phyloP scores from a whole-genome alignment of 306 rosid genomes.

The Carpinus viminea region DNA sequence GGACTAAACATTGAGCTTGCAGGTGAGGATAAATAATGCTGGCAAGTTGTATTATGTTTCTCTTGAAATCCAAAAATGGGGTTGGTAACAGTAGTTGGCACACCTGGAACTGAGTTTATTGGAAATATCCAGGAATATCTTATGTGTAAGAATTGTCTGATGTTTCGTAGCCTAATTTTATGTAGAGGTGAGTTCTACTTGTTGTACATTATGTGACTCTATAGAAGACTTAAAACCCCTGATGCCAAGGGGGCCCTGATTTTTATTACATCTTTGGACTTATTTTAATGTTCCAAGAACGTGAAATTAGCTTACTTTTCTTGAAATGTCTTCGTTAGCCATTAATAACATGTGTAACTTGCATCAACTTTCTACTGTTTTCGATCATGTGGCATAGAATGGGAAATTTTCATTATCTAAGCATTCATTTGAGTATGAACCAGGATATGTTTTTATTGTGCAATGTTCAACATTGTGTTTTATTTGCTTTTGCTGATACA shows the following conservation, averaged over 20 bases:
- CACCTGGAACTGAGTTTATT: constrained; percentile 39
- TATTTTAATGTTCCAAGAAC: constrained; percentile 37
- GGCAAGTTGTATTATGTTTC: constrained; percentile 22
- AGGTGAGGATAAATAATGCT: constrained; percentile 42
- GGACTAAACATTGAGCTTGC: constrained; percentile 42
- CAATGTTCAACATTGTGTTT: too few relatives aligned
- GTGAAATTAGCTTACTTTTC: constrained; percentile 28
- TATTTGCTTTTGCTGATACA: not conserved
- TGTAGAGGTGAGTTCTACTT: constrained; percentile 50
- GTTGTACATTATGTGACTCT: constrained; percentile 61
- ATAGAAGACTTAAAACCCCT: constrained; percentile 41
- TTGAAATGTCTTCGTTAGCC: constrained; percentile 23
- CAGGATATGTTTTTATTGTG: not conserved
- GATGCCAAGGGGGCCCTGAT: constrained; percentile 36
- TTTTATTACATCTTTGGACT: constrained; percentile 35
- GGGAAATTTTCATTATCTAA: not conserved
- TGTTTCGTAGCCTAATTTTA: constrained; percentile 37
- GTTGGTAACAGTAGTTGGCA: constrained; percentile 34
- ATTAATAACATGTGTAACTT: constrained; percentile 28
- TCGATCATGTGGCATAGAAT: constrained; percentile 1
- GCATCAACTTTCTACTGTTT: constrained; percentile 19
- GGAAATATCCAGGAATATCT: constrained; percentile 34
- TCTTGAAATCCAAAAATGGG: constrained; percentile 30
- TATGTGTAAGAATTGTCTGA: constrained; percentile 29
- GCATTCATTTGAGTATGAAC: not conserved